Evolutionary conservation across 768 basidiomycete genomes (phyloP), one percentile per base, ranked within the genome.

Genomic region (Pleurotus platypus): DNA sequence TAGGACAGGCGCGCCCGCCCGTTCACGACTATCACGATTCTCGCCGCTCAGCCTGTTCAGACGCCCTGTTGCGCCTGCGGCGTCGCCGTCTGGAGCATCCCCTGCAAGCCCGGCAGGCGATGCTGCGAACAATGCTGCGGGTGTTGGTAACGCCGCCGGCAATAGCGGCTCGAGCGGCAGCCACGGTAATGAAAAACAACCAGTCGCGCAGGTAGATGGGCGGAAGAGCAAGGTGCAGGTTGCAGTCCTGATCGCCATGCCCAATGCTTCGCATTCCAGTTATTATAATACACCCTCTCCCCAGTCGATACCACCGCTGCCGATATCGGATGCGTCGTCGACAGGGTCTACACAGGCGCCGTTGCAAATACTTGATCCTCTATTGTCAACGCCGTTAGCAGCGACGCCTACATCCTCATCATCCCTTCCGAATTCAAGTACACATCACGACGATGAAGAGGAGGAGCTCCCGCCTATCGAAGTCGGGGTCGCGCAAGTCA

Each of bases 181-280:
- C 9, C 27, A 27, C 13, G 24, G 38, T 6, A 15, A 16, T 6
- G 55, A 39, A 26, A 61, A 46, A 26, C 46, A 37, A 39, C 61
- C 58, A 8, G 48, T 49, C 3, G 12, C 43, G 46, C 57, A 54
- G 57, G 63, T 49, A 58, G 60, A 49, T 6, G 49, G 47, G 9
- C 30, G 43, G 38, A 47, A 43, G n/a, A 15, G 40, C 49, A 57
- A 64, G 45, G 65, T 79, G 22, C 69, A 68, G 37, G 69, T 79
- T 27, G 71, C 74, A 0, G 75, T 79, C 15, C 65, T 79, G 30
- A 74, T 79, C 40, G 77, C 78, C 4, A 78, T 79, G 78, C 78
- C 78, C 16, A 56, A 58, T 8, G 60, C 64, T 15, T 56, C 58
- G 12, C 27, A 38, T 38, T 13, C 59, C 43, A 16, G 13, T 22